Evolutionary conservation across 2,329 filamentous ascomycete species (phyloP), one percentile per base, ranked within the genome.

Genomic region (Verticillium isaacii): DNA sequence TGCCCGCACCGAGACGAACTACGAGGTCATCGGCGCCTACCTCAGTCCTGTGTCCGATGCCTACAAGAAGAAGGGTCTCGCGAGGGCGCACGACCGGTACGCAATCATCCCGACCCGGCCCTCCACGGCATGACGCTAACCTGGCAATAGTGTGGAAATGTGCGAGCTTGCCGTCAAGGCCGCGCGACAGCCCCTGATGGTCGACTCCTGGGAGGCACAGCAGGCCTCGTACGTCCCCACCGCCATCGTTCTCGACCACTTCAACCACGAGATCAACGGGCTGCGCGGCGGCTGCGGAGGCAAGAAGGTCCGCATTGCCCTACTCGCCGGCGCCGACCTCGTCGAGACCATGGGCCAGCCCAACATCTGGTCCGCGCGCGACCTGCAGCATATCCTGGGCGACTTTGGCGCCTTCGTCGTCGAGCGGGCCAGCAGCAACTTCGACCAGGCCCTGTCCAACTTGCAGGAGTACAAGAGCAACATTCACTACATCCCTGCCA

Each of bases 121-220:
- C n/a, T 50, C 45, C 19, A 50, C 45, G 19, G 8, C 45, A 50
- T 25, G 45, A 14, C 45, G 45, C 45, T 50, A 50, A 50, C 19
- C 19, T 23, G 19, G 45, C 19, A 12, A 23, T 39, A 59, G 58
- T 25, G 84, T 95, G 66, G 87, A 89, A 65, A 97, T 97, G 93
- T 96, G 92, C 75, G 85, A 90, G 69, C 81, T 96, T 41, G 93
- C 92, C 8, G 88, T 92, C 29, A 85, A 88, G 68, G 83, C 90
- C 67, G 88, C 90, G 59, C 88, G 89, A 58, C 86, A 87, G 68
- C 93, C 90, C 88, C 81, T 96, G 63, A 92, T 92, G 87, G 91
- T 95, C 56, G 92, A 96, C 72, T 87, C 90, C 0, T 96, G 91
- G 89, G 93, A 97, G 80, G 90, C 92, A n/a, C 80, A 90, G 69